Conservation (phyloP, 768 basidiomycete genomes). For the Tylopilus subfusipes region DNA sequence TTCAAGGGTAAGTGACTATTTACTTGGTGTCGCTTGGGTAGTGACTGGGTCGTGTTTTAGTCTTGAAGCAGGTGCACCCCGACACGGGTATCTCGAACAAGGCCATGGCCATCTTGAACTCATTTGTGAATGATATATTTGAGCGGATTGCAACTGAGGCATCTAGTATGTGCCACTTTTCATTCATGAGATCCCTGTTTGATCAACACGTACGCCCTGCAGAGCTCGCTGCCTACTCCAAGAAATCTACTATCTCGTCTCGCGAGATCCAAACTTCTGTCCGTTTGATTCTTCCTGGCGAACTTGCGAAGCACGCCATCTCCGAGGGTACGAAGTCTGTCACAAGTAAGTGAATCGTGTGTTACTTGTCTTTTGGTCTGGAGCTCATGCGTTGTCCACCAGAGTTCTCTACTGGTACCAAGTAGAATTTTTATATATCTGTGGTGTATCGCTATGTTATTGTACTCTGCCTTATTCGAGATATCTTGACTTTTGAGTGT, state of each 20-base stretch:
- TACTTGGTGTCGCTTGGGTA: background rate
- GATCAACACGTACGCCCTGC: background rate
- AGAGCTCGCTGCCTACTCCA: slow-evolving; percentile 83
- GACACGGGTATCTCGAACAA: slow-evolving; percentile 94
- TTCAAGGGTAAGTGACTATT: slow-evolving; percentile 58
- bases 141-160: slow-evolving; percentile 76
- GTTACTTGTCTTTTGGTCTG: background rate
- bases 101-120: slow-evolving; percentile 80
- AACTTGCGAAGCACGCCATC: slow-evolving; percentile 85
- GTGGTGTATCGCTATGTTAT: slow-evolving; percentile 34
- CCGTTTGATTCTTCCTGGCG: slow-evolving; percentile 79
- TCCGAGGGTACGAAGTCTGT: slow-evolving; percentile 79
- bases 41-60: slow-evolving; percentile 32
- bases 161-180: slow-evolving; percentile 46
- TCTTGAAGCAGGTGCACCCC: slow-evolving; percentile 89
- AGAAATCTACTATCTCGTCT: slow-evolving; percentile 90
- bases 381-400: slow-evolving; percentile 12
- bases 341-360: slow-evolving; percentile 47
- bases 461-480: slow-evolving; percentile 31
- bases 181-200: background rate
- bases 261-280: slow-evolving; percentile 87
- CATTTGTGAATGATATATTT: slow-evolving; percentile 83
- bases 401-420: slow-evolving; percentile 63
- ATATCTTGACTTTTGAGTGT: slow-evolving; percentile 22
- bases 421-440: slow-evolving; percentile 36